A percentile compares a stretch with the other conserved stretches of the same genome.
Conservation (phyloP, 768 basidiomycete species). For the Rubroboletus satanas region DNA sequence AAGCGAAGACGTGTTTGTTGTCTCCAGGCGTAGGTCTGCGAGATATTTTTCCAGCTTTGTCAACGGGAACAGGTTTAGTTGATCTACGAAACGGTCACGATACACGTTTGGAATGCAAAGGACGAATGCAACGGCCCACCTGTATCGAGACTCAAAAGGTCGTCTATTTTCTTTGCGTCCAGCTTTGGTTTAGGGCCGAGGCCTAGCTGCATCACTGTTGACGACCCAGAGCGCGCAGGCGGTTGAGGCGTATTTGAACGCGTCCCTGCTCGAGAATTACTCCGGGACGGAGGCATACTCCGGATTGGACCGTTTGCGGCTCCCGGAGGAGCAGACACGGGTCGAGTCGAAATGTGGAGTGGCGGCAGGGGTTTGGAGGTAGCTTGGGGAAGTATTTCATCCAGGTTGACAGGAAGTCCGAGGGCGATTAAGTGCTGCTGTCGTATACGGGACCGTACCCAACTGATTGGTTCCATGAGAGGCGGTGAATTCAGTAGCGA, state of each 20-base stretch:
- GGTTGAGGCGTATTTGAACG: slow-evolving; percentile 44
- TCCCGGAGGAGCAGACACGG: slow-evolving; percentile 75
- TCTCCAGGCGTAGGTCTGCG: slow-evolving; percentile 64
- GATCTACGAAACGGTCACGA: slow-evolving; percentile 44
- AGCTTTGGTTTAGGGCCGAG: slow-evolving; percentile 79
- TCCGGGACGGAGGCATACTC: slow-evolving; percentile 33
- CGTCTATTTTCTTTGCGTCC: slow-evolving; percentile 60
- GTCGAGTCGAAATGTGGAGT: slow-evolving; percentile 78
- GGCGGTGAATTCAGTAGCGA: slow-evolving; percentile 68
- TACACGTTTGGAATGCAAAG: slow-evolving; percentile 2
- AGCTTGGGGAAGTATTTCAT: slow-evolving; percentile 77
- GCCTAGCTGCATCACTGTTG: slow-evolving; percentile 37
- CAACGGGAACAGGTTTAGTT: slow-evolving; percentile 67
- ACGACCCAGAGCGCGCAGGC: slow-evolving; percentile 30
- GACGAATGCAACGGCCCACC: slow-evolving; percentile 43
- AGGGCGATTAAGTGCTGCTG: slow-evolving; percentile 87
- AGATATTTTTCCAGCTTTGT: slow-evolving; percentile 62
- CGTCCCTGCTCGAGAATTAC: slow-evolving; percentile 52
- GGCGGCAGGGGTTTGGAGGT: slow-evolving; percentile 68
- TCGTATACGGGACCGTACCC: slow-evolving; percentile 89
- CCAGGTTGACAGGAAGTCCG: slow-evolving; percentile 92
- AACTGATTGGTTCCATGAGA: slow-evolving; percentile 81
- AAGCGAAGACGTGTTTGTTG: slow-evolving; percentile 67
- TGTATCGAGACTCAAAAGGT: slow-evolving; percentile 60
- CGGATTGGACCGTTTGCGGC: slow-evolving; percentile 38